Conservation (phyloP, 106 monocot species). For the Gastrodia elata region DNA sequence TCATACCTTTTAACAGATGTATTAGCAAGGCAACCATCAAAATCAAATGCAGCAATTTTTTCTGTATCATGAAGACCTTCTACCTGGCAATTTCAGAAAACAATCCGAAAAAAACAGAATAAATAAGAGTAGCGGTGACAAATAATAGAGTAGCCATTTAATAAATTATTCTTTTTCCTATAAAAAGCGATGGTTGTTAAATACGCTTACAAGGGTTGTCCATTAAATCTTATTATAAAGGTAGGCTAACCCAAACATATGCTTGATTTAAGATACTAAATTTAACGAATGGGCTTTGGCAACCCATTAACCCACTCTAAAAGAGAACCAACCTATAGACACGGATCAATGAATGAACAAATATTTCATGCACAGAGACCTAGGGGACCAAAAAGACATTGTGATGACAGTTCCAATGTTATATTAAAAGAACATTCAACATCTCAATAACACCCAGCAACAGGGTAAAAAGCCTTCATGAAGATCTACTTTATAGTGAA, state of each 20-base stretch:
- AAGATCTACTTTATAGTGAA: neutral
- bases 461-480: neutral
- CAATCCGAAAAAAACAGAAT: neutral
- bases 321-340: neutral
- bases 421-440: neutral
- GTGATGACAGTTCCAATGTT: neutral
- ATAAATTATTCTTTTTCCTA: too few species aligned
- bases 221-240: too few species aligned
- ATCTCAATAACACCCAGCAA: too few species aligned
- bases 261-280: too few species aligned
- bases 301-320: too few species aligned
- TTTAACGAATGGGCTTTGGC: too few species aligned
- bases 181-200: too few species aligned
- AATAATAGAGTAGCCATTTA: too few species aligned
- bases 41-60: constrained; percentile 96
- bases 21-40: constrained; percentile 91
- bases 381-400: neutral
- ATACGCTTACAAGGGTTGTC: too few species aligned
- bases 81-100: constrained; percentile 32
- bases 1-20: constrained; percentile 77
- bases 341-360: neutral
- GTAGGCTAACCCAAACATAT: too few species aligned
- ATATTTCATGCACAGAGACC: neutral
- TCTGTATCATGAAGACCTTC: constrained; percentile 55
- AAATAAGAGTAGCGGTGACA: too few species aligned